These are phyloP conservation scores for Camelina hispida DNA, from an alignment of 345 rosid genomes.

Conservation along the genomic window DNA sequence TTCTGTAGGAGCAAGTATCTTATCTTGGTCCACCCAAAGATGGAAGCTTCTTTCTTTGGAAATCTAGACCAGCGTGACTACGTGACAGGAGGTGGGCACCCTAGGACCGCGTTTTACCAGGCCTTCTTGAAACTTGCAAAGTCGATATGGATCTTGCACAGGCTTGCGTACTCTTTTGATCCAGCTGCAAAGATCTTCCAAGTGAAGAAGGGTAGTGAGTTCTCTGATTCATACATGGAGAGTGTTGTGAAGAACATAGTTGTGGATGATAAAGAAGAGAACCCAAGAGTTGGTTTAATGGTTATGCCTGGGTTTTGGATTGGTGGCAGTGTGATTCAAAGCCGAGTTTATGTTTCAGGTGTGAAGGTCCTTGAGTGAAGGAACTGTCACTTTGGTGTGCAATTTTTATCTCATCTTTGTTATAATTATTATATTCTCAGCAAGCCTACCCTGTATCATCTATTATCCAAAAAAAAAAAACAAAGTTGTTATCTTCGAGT, in stretches of 20 bases:
- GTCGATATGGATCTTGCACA: conserved; percentile 79
- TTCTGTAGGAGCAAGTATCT: conserved; percentile 76
- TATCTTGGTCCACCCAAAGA: conserved; percentile 74
- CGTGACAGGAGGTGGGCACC: conserved; percentile 75
- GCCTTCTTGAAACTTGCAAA: conserved; percentile 78
- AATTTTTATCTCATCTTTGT: conserved; percentile 19
- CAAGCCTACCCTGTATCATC: conserved; percentile 7
- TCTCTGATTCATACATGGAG: conserved; percentile 82
- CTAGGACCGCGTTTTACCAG: conserved; percentile 79
- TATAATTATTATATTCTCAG: conserved; percentile 7
- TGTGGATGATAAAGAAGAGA: conserved; percentile 58
- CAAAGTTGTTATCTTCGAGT: background rate
- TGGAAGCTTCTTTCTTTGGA: conserved; percentile 92
- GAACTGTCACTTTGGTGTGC: conserved; percentile 32
- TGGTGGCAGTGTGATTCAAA: conserved; percentile 71
- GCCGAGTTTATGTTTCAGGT: conserved; percentile 79
- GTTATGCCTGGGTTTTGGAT: conserved; percentile 89
- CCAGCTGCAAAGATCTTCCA: conserved; percentile 70
- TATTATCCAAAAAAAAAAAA: background rate
- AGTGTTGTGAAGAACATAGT: conserved; percentile 69
- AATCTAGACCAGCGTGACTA: conserved; percentile 76
- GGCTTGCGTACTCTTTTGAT: conserved; percentile 75
- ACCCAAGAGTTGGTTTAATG: conserved; percentile 72
- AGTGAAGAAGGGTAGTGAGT: conserved; percentile 70
- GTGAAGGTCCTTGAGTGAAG: conserved; percentile 66